A percentile compares a stretch with the other conserved stretches of the same genome.
phyloP scores from a whole-genome alignment of 2,329 filamentous ascomycete genomes.

The Verticillium albo-atrum region DNA sequence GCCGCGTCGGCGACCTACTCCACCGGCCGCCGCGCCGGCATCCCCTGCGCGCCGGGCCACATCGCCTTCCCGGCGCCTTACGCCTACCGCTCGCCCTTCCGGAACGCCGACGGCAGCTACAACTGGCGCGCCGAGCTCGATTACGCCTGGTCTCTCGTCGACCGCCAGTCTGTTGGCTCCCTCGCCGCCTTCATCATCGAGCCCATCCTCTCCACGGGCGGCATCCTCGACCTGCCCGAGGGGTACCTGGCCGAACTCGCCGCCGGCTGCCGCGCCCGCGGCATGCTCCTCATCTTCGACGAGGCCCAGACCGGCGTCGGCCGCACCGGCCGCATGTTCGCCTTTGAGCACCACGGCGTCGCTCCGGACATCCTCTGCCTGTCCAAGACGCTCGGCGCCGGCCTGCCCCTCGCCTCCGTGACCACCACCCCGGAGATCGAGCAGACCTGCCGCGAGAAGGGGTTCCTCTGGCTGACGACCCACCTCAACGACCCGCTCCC shows the following conservation, averaged over 20 bases:
- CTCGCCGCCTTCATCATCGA: constrained; percentile 61
- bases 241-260: constrained; percentile 52
- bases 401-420: constrained; percentile 45
- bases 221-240: constrained; percentile 49
- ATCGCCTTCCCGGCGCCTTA: constrained; percentile 56
- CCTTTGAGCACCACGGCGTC: constrained; percentile 39
- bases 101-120: constrained; percentile 52
- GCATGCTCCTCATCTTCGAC: constrained; percentile 55
- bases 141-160: constrained; percentile 58
- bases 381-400: constrained; percentile 51
- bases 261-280: constrained; percentile 45
- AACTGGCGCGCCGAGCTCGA: constrained; percentile 63
- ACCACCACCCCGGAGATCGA: constrained; percentile 44
- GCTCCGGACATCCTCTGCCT: constrained; percentile 46
- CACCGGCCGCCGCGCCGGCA: constrained; percentile 41
- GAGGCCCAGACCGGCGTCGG: constrained; percentile 58
- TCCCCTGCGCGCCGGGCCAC: constrained; percentile 48
- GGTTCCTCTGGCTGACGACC: constrained; percentile 46
- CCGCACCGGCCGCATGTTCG: constrained; percentile 53
- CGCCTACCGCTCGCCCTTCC: constrained; percentile 57
- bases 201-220: constrained; percentile 52
- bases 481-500: constrained; percentile 51
- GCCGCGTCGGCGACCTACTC: constrained; percentile 50
- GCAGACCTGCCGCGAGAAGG: constrained; percentile 34
- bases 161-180: constrained; percentile 52